Conservation (phyloP, 1,284 basidiomycete genomes). For the Grifola frondosa region DNA sequence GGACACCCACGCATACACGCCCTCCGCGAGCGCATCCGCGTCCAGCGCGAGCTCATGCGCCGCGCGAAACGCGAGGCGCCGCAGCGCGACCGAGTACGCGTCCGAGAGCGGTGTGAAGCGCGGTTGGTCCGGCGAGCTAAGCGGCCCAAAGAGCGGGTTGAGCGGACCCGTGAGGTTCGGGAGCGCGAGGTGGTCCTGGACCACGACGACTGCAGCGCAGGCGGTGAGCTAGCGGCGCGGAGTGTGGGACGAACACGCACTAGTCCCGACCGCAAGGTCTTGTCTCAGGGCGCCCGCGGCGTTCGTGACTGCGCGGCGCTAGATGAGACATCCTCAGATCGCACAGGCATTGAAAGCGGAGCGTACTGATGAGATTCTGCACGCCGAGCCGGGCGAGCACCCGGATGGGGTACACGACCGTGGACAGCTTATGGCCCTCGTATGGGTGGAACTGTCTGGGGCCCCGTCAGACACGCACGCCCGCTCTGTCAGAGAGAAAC, state of each 20-base stretch:
- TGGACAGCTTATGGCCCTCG: conserved; percentile 69
- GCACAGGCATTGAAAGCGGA: not conserved
- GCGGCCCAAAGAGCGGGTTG: conserved; percentile 77
- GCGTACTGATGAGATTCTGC: conserved; percentile 70
- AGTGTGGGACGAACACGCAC: conserved; percentile 42
- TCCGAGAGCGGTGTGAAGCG: conserved; percentile 81
- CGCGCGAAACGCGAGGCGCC: conserved; percentile 67
- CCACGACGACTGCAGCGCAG: conserved; percentile 60
- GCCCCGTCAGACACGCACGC: not conserved
- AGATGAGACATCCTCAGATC: not conserved
- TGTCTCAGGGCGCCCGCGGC: conserved; percentile 80
- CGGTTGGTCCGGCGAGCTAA: conserved; percentile 49
- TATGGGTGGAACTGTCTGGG: conserved; percentile 74
- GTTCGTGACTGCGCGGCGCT: conserved; percentile 65
- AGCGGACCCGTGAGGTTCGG: conserved; percentile 70
- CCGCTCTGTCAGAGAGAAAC: not conserved
- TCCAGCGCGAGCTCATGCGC: conserved; percentile 54
- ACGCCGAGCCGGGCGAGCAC: conserved; percentile 75
- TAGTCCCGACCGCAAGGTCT: conserved; percentile 73
- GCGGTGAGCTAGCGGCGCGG: not conserved
- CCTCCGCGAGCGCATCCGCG: conserved; percentile 60
- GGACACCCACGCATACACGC: conserved; percentile 83
- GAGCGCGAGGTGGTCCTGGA: conserved; percentile 81
- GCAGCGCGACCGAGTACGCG: conserved; percentile 72
- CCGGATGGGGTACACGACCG: conserved; percentile 76